These are phyloP conservation scores for Oldenlandia corymbosa DNA, from an alignment of 257 asterid species.

Conservation along the genomic window DNA sequence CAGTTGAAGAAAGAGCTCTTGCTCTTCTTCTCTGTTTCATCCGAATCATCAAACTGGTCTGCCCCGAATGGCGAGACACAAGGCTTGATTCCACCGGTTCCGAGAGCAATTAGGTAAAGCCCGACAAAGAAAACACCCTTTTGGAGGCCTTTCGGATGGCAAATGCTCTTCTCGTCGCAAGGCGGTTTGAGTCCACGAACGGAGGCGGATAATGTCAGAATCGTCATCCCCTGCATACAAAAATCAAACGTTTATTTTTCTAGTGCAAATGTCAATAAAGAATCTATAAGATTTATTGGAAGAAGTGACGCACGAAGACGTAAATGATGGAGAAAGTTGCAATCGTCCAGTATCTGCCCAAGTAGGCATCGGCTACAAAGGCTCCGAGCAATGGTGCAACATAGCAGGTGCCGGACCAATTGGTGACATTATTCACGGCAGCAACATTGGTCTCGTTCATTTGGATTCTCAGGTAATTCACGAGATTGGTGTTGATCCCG, in stretches of 20 bases:
- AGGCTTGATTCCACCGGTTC: constrained; percentile 64
- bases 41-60: constrained; percentile 60
- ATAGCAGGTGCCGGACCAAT: constrained; percentile 76
- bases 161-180: constrained; percentile 25
- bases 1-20: constrained; percentile 64
- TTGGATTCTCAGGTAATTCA: constrained; percentile 49
- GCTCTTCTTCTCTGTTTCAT: constrained; percentile 37
- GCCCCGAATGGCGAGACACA: constrained; percentile 66
- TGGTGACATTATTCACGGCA: constrained; percentile 55
- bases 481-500: constrained; percentile 65
- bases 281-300: too few relatives aligned
- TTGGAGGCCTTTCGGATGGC: constrained; percentile 46
- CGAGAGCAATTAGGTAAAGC: constrained; percentile 56
- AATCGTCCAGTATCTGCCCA: constrained; percentile 80
- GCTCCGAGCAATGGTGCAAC: constrained; percentile 68
- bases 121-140: constrained; percentile 42
- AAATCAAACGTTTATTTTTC: neutral
- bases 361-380: constrained; percentile 61
- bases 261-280: too few relatives aligned
- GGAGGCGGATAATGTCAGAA: constrained; percentile 50
- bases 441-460: constrained; percentile 53
- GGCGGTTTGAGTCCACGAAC: constrained; percentile 47
- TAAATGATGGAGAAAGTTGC: constrained; percentile 56
- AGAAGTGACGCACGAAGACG: constrained; percentile 42
- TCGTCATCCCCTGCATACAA: constrained; percentile 57